Conservation (phyloP, 495 filamentous ascomycete genomes). For the Cercophora scortea region DNA sequence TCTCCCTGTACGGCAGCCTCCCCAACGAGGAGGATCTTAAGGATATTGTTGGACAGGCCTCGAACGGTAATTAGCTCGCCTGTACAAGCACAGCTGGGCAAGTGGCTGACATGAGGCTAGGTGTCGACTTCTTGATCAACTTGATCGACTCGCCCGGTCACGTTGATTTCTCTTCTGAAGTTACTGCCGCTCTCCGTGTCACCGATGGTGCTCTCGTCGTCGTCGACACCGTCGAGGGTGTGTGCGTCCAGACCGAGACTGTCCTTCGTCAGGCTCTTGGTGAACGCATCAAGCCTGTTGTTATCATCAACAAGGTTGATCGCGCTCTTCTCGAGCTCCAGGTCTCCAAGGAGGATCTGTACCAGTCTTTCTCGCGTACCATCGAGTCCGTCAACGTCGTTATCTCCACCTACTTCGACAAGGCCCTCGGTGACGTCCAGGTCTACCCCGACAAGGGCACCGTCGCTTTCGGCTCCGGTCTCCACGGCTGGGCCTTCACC, state of each 20-base stretch:
- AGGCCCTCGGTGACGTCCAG: constrained; percentile 92
- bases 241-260: constrained; percentile 99
- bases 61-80: constrained; percentile 42
- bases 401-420: constrained; percentile 98
- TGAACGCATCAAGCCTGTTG: constrained; percentile 99
- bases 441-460: constrained; percentile 96
- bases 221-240: constrained; percentile 98
- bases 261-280: constrained; percentile 97
- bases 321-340: constrained; percentile 98
- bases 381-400: constrained; percentile 99
- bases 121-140: constrained; percentile 97
- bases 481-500: constrained; percentile 99
- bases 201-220: constrained; percentile 99
- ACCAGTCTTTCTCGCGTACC: constrained; percentile 98
- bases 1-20: constrained; percentile 90
- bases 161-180: constrained; percentile 99
- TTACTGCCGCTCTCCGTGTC: constrained; percentile 98
- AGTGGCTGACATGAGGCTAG: constrained; percentile 24
- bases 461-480: constrained; percentile 98
- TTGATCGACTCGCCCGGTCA: constrained; percentile 99
- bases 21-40: constrained; percentile 80
- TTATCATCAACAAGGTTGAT: constrained; percentile 99
- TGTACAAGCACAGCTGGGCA: neutral
- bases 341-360: constrained; percentile 96
- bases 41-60: constrained; percentile 80